Conservation (phyloP, 306 rosid genomes). For the Rosa multiflora region DNA sequence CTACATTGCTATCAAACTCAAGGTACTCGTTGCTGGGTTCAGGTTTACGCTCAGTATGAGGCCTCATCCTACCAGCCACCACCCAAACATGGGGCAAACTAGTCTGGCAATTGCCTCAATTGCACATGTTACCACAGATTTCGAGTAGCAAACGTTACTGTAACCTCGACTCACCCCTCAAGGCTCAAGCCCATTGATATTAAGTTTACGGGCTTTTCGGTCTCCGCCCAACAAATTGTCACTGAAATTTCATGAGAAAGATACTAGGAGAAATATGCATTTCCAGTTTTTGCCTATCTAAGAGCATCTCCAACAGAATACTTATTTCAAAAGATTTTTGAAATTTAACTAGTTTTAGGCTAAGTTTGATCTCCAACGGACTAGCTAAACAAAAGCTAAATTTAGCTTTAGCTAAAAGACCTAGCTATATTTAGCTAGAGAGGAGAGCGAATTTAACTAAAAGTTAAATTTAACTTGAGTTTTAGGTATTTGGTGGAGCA, state of each 20-base stretch:
- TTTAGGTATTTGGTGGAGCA: too few species aligned
- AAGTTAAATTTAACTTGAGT: too few species aligned
- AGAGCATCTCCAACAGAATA: too few species aligned
- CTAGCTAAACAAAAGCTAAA: too few species aligned
- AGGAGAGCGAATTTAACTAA: too few species aligned
- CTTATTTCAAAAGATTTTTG: too few species aligned
- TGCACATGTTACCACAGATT: background rate
- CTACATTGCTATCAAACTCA: background rate
- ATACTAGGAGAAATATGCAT: background rate
- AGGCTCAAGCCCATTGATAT: background rate
- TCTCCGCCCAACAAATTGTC: background rate
- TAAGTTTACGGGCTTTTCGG: too few species aligned
- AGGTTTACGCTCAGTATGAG: background rate
- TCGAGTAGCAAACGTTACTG: background rate
- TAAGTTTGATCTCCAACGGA: too few species aligned
- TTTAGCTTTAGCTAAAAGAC: too few species aligned
- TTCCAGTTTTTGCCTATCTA: background rate
- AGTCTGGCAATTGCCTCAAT: background rate
- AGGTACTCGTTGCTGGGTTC: too few species aligned
- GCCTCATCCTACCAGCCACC: background rate
- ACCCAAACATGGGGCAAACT: background rate
- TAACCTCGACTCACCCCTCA: background rate
- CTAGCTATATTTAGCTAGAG: too few species aligned
- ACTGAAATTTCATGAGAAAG: background rate
- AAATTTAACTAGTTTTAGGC: too few species aligned